A percentile compares a stretch with the other conserved stretches of the same genome.
These are phyloP conservation scores for Decorospora gaudefroyi DNA, from an alignment of 2,329 filamentous ascomycete genomes.

Conservation along the genomic window DNA sequence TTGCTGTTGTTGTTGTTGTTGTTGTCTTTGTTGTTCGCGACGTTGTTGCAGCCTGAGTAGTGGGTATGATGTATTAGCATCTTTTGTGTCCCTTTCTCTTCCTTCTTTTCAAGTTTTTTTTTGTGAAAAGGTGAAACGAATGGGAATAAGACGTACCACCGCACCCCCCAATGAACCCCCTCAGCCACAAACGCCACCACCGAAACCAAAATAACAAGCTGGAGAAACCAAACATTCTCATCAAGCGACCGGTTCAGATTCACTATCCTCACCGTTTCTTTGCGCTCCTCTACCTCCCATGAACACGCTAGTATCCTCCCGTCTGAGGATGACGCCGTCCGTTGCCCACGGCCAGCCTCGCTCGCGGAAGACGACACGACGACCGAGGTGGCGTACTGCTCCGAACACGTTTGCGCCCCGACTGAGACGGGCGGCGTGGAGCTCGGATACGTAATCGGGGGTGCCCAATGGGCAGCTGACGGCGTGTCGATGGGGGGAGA, in stretches of 20 bases:
- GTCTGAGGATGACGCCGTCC: no score
- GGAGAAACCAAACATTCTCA: slow-evolving; percentile 31
- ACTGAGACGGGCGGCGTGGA: slow-evolving; percentile 16
- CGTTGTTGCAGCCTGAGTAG: no score
- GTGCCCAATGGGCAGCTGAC: slow-evolving; percentile 27
- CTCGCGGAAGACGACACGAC: no score
- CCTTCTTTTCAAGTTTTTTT: slow-evolving; percentile 10
- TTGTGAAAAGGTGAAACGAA: background rate
- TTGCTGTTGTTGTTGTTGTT: background rate
- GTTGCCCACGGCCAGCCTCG: no score
- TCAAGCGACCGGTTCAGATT: background rate
- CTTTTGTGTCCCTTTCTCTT: background rate
- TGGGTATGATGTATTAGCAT: background rate
- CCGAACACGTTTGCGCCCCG: slow-evolving; percentile 33
- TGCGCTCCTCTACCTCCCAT: no score
- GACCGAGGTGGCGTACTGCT: no score
- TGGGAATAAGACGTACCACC: slow-evolving; percentile 22
- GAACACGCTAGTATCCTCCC: no score
- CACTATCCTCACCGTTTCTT: no score
- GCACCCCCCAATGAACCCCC: slow-evolving; percentile 25
- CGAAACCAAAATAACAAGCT: slow-evolving; percentile 34
- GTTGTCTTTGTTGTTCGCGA: background rate
- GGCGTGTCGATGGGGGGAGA: slow-evolving; percentile 24
- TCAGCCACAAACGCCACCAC: slow-evolving; percentile 38
- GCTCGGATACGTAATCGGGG: slow-evolving; percentile 22